A percentile compares a stretch with the other conserved stretches of the same genome.
phyloP scores from a whole-genome alignment of 495 filamentous ascomycete genomes.

The Bombardia bombarda region DNA sequence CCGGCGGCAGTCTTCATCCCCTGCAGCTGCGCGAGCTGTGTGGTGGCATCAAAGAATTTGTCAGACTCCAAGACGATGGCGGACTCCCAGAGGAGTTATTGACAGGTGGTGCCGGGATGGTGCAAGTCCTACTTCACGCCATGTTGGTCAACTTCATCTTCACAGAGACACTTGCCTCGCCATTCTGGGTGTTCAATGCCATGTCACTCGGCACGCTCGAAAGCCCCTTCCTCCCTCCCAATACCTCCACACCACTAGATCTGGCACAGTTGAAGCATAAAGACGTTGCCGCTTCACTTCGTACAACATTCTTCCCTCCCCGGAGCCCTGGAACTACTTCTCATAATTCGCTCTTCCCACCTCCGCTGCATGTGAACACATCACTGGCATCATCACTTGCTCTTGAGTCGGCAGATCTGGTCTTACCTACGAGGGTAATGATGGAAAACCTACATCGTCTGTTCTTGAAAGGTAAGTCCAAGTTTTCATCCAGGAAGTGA shows the following conservation, averaged over 20 bases:
- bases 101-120: background rate
- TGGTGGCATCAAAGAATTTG: conserved; percentile 11
- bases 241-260: conserved; percentile 7
- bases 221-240: conserved; percentile 4
- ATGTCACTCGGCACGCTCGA: conserved; percentile 2
- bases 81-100: conserved; percentile 9
- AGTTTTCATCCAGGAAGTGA: too few relatives aligned
- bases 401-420: too few relatives aligned
- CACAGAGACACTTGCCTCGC: conserved; percentile 7
- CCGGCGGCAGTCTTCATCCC: conserved; percentile 13
- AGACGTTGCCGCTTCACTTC: background rate
- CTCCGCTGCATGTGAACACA: too few relatives aligned
- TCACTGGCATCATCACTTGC: background rate
- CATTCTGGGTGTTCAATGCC: conserved; percentile 16
- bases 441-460: too few relatives aligned
- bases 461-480: too few relatives aligned
- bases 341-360: too few relatives aligned
- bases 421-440: too few relatives aligned
- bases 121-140: conserved; percentile 9
- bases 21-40: conserved; percentile 12
- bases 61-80: conserved; percentile 8
- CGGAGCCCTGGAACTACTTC: background rate
- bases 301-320: background rate
- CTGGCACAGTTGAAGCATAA: conserved; percentile 8
- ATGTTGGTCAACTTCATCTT: conserved; percentile 18